Base-by-base conservation (phyloP, 1,284 basidiomycete species). In the Fistulinella cinereoalba region DNA sequence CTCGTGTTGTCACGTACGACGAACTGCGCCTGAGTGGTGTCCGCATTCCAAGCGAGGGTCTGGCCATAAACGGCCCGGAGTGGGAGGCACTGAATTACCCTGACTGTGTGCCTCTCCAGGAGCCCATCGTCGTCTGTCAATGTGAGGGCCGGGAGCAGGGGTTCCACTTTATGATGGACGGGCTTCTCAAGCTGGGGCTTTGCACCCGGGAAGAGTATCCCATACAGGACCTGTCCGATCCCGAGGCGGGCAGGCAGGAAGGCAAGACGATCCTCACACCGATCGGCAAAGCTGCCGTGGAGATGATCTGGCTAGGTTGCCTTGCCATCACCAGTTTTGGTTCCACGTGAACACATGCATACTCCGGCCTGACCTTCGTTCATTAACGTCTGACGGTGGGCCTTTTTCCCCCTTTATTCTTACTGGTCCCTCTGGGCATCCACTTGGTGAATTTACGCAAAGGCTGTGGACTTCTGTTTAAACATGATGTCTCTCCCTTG, bases 291-390 rank as follows among this genome's bases (percentile, higher is more conserved):
- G 85, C 88, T 3, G 83, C 81, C 19, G 73, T 88, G 52, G 88
- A 91, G 70, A 86, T 90, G 84, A 81, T 81, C 21, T 91, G 87
- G 85, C 71, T 86, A 37, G 88, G 86, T 10, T 82, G 81, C 49
- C 73, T 91, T 60, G 85, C 88, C 9, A 71, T 91, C 49, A 84
- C 81, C 49, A 85, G 83, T 52, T 88, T 88, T 58, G 71, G 73
- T 36, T 48, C 65, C 40, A 43, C 41, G 11, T 65, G 48, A 60
- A 31, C 37, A 7, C 21, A 32, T 15, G 18, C 29, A 19, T 27
- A 44, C 8, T 40, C 15, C 24, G 36, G n/a, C 9, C 33, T 15
- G 16, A 13, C 19, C 29, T 40, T 29, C 28, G 33, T 40, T 33
- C 38, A 31, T 45, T 38, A 32, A 16, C 56, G 51, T 65, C 43